A percentile compares a stretch with the other conserved stretches of the same genome.
Conservation (phyloP, 192 early-diverging fungal genomes). For the Mortierella claussenii region DNA sequence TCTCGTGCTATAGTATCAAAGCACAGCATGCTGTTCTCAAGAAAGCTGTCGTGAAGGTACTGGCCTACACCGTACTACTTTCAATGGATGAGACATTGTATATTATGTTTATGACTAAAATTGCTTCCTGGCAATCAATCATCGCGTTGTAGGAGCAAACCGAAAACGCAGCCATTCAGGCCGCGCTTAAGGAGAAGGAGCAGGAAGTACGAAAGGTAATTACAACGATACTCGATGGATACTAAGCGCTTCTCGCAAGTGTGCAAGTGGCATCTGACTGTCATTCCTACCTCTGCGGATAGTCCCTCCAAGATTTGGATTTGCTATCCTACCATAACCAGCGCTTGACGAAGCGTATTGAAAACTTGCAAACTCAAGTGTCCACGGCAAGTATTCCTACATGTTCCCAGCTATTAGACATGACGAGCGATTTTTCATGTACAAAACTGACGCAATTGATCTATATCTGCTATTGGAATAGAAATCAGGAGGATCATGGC, state of each 20-base stretch:
- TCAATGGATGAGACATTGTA: no score
- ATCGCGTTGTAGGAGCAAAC: conserved; percentile 73
- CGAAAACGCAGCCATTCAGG: conserved; percentile 58
- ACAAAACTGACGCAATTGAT: not conserved
- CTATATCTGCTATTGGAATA: not conserved
- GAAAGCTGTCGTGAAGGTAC: conserved; percentile 67
- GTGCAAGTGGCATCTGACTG: no score
- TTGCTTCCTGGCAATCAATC: no score
- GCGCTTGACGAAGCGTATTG: conserved; percentile 67
- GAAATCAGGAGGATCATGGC: conserved; percentile 51
- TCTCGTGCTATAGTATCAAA: conserved; percentile 56
- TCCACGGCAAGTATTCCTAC: conserved; percentile 26
- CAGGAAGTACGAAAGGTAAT: conserved; percentile 66
- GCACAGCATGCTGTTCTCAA: conserved; percentile 69
- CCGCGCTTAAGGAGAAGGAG: conserved; percentile 66
- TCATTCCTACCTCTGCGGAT: not conserved
- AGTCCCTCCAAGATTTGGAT: conserved; percentile 65
- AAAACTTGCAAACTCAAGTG: conserved; percentile 59
- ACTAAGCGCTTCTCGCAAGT: no score
- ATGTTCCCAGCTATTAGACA: not conserved
- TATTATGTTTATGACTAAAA: no score
- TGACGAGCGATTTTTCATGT: not conserved
- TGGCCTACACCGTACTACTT: not conserved
- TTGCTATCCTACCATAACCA: conserved; percentile 68
- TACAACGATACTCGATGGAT: no score